Conservation (phyloP, 306 rosid genomes). For the Herpetospermum pedunculosum region DNA sequence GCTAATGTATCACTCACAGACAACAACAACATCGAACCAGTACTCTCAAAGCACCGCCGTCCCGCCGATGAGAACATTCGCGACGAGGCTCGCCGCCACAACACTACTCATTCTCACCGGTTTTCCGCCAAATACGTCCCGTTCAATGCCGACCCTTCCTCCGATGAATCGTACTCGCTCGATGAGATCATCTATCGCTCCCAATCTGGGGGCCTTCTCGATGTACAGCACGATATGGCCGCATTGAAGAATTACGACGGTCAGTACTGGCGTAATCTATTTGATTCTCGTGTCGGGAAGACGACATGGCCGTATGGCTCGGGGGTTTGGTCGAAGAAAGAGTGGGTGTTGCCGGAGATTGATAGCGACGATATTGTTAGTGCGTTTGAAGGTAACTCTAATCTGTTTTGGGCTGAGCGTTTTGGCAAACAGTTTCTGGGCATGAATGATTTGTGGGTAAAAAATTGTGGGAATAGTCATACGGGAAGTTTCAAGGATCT, state of each 20-base stretch:
- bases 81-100: slow-evolving; percentile 68
- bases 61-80: slow-evolving; percentile 62
- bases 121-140: slow-evolving; percentile 82
- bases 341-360: slow-evolving; percentile 79
- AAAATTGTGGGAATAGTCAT: slow-evolving; percentile 82
- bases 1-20: slow-evolving; percentile 10
- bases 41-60: slow-evolving; percentile 25
- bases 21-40: background rate
- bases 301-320: slow-evolving; percentile 88
- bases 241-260: slow-evolving; percentile 63
- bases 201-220: slow-evolving; percentile 61
- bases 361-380: slow-evolving; percentile 52
- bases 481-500: slow-evolving; percentile 77
- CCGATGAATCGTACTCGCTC: slow-evolving; percentile 61
- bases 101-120: slow-evolving; percentile 24
- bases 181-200: slow-evolving; percentile 82
- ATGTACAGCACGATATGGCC: slow-evolving; percentile 55
- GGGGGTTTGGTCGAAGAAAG: slow-evolving; percentile 84
- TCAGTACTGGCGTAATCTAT: slow-evolving; percentile 62
- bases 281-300: slow-evolving; percentile 65
- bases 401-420: slow-evolving; percentile 86
- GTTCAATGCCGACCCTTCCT: slow-evolving; percentile 41
- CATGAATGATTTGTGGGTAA: slow-evolving; percentile 80
- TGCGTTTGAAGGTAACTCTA: slow-evolving; percentile 77
- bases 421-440: slow-evolving; percentile 57